phyloP scores from a whole-genome alignment of 441 rosid genomes.

The Adansonia madagascariensis region DNA sequence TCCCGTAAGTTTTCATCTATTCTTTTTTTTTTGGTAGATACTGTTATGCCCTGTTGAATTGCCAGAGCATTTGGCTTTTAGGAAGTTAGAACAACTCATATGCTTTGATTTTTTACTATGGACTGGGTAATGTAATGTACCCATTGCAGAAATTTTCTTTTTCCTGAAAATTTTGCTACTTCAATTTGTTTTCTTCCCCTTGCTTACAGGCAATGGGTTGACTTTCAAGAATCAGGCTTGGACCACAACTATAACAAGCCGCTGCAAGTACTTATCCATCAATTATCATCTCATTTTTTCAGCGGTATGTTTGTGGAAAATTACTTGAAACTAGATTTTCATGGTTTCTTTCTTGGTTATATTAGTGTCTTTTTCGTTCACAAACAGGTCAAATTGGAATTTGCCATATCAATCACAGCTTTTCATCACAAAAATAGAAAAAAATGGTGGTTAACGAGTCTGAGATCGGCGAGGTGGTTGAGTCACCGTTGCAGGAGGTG shows the following conservation, averaged over 20 bases:
- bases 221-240: neutral
- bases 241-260: neutral
- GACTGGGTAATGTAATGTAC: neutral
- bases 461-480: conserved; percentile 44
- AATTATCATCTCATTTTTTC: neutral
- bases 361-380: neutral
- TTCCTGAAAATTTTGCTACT: too few species aligned
- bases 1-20: neutral
- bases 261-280: neutral
- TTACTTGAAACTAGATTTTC: neutral
- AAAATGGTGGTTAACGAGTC: conserved; percentile 41
- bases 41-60: neutral
- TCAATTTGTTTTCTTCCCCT: neutral
- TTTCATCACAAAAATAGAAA: conserved; percentile 17
- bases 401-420: neutral
- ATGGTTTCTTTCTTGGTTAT: neutral
- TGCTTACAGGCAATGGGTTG: neutral
- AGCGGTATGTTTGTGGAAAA: neutral
- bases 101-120: neutral
- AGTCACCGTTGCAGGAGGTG: conserved; percentile 38
- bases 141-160: neutral
- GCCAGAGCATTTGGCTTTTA: neutral
- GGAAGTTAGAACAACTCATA: neutral
- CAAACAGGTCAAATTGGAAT: neutral
- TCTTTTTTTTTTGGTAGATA: neutral